Percentiles rank a stretch among this genome's conserved stretches.
These are phyloP conservation scores for Botryotinia globosa DNA, from an alignment of 2,329 filamentous ascomycete species.

Conservation along the genomic window DNA sequence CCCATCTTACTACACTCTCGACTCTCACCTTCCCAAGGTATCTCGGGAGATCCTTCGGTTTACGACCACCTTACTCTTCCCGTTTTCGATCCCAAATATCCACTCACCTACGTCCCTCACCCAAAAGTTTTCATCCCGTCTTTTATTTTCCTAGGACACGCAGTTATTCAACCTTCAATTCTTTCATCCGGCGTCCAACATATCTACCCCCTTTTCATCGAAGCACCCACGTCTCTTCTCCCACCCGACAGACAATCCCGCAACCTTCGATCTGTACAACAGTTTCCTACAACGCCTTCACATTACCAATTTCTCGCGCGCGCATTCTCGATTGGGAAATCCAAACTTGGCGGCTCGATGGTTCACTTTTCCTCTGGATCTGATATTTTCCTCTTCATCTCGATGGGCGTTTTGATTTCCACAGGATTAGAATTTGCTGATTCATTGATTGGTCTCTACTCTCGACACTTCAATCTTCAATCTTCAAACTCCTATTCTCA, in stretches of 20 bases:
- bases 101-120: neutral
- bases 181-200: slow-evolving; percentile 7
- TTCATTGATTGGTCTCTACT: neutral
- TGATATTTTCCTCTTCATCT: neutral
- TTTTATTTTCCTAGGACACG: slow-evolving; percentile 1
- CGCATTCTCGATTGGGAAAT: neutral
- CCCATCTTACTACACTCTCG: neutral
- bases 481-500: neutral
- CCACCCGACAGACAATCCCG: neutral
- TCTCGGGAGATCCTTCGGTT: slow-evolving; percentile 9
- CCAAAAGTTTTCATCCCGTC: neutral
- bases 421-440: neutral
- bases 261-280: neutral
- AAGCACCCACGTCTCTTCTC: neutral
- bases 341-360: neutral
- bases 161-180: slow-evolving; percentile 2
- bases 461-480: neutral
- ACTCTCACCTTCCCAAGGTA: neutral
- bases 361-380: neutral
- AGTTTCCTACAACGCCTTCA: slow-evolving; percentile 10
- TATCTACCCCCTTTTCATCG: neutral
- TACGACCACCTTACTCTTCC: neutral
- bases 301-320: neutral
- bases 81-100: neutral
- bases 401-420: neutral